phyloP scores from a whole-genome alignment of 495 filamentous ascomycete genomes.

The Sordaria brevicollis region DNA sequence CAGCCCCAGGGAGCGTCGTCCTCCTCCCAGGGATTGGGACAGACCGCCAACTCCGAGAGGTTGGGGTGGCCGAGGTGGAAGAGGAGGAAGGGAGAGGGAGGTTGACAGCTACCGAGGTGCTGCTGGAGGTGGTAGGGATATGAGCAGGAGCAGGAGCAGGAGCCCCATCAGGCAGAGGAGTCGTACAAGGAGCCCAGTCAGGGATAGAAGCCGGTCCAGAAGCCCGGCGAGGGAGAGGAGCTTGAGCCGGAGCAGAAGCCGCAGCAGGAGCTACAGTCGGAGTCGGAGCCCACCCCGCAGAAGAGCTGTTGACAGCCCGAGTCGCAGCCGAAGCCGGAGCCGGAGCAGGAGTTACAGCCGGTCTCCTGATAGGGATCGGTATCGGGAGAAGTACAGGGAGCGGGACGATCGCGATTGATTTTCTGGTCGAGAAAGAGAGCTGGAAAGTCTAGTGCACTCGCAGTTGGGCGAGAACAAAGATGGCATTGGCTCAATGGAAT shows the following conservation, averaged over 20 bases:
- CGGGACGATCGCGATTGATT: background rate
- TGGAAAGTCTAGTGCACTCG: background rate
- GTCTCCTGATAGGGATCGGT: background rate
- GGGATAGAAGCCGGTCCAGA: background rate
- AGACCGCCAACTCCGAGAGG: background rate
- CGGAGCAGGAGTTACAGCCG: background rate
- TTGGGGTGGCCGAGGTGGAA: background rate
- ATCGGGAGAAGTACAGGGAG: background rate
- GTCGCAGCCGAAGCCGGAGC: background rate
- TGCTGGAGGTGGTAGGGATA: background rate
- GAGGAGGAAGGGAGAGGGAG: conserved; percentile 3
- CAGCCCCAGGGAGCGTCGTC: background rate
- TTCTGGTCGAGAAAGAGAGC: background rate
- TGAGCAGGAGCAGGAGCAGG: background rate
- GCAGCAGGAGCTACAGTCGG: background rate
- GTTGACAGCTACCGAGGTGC: background rate
- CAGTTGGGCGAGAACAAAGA: background rate
- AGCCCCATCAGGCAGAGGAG: background rate
- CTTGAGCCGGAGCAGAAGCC: background rate
- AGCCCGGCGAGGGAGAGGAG: background rate
- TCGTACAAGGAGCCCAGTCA: background rate
- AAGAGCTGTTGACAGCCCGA: background rate
- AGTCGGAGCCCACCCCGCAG: background rate
- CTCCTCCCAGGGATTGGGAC: background rate
- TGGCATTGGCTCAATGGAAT: background rate